These are phyloP conservation scores for Starmerella sirachaensis DNA, from an alignment of 805 yeast species.

Conservation along the genomic window DNA sequence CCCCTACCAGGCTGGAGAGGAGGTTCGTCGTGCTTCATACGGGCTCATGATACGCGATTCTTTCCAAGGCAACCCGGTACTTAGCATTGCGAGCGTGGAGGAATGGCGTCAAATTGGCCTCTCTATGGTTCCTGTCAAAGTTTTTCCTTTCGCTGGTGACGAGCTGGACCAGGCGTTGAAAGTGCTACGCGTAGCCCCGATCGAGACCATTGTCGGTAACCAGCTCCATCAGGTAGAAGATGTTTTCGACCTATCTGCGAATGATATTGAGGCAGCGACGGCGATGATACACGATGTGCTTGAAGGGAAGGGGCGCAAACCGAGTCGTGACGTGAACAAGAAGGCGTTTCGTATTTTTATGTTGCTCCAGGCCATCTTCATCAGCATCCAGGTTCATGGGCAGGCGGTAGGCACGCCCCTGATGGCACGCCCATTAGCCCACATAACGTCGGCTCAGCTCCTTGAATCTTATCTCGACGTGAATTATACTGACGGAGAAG, in stretches of 20 bases:
- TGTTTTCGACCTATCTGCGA: too few relatives aligned
- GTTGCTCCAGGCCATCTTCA: neutral
- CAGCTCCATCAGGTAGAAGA: conserved; percentile 6
- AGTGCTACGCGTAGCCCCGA: neutral
- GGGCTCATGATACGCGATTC: conserved; percentile 1
- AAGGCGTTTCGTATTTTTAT: neutral
- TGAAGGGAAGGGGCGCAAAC: neutral
- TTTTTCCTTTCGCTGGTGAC: conserved; percentile 1
- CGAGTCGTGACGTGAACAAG: neutral
- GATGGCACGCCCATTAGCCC: neutral
- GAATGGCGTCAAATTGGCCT: conserved; percentile 3
- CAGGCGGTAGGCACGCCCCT: neutral
- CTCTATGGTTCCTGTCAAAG: neutral
- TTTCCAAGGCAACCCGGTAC: neutral
- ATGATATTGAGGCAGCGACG: too few relatives aligned
- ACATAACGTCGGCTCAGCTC: neutral
- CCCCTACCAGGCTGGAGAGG: conserved; percentile 4
- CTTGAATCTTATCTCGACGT: neutral
- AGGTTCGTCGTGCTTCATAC: conserved; percentile 6
- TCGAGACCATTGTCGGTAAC: neutral
- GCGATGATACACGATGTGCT: too few relatives aligned
- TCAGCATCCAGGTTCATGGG: neutral
- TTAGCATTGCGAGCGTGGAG: neutral
- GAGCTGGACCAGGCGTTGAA: neutral
- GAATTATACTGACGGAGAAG: neutral